These are phyloP conservation scores for Pseudogymnoascus sp. DNA, from an alignment of 2,329 filamentous ascomycete species.

Conservation along the genomic window DNA sequence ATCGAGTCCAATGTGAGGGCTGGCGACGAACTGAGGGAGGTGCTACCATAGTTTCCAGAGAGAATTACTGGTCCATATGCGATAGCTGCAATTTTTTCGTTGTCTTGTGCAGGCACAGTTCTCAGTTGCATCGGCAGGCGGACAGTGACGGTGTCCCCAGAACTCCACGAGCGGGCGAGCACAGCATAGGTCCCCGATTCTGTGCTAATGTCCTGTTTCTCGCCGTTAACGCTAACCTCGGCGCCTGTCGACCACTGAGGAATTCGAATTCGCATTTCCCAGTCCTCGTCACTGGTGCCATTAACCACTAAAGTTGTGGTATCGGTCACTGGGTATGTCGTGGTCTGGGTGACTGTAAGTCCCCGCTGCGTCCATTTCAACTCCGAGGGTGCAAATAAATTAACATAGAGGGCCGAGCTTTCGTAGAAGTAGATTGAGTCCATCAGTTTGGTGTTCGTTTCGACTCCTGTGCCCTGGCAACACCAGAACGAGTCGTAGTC, in stretches of 20 bases:
- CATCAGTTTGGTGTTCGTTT: constrained; percentile 45
- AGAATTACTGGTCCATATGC: constrained; percentile 40
- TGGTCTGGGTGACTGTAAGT: constrained; percentile 37
- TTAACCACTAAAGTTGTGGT: constrained; percentile 33
- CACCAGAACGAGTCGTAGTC: constrained; percentile 47
- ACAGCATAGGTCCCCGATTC: constrained; percentile 32
- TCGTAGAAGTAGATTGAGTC: constrained; percentile 44
- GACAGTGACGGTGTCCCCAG: constrained; percentile 36
- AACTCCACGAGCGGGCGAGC: constrained; percentile 32
- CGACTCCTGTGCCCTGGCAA: constrained; percentile 43
- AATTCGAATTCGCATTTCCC: constrained; percentile 37
- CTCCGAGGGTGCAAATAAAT: constrained; percentile 40
- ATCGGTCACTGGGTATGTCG: constrained; percentile 35
- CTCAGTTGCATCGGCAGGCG: constrained; percentile 39
- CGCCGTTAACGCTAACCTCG: constrained; percentile 35
- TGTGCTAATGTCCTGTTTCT: constrained; percentile 25
- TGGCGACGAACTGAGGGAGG: neutral
- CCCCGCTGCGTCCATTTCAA: constrained; percentile 36
- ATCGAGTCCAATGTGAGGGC: neutral
- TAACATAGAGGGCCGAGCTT: constrained; percentile 37
- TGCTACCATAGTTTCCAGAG: constrained; percentile 34
- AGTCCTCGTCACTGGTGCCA: constrained; percentile 25
- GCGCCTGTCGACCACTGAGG: constrained; percentile 38
- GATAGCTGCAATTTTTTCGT: constrained; percentile 35
- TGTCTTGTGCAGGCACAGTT: constrained; percentile 39